Evolutionary conservation across 768 basidiomycete species (phyloP).

Genomic region (Trametes meyenii): DNA sequence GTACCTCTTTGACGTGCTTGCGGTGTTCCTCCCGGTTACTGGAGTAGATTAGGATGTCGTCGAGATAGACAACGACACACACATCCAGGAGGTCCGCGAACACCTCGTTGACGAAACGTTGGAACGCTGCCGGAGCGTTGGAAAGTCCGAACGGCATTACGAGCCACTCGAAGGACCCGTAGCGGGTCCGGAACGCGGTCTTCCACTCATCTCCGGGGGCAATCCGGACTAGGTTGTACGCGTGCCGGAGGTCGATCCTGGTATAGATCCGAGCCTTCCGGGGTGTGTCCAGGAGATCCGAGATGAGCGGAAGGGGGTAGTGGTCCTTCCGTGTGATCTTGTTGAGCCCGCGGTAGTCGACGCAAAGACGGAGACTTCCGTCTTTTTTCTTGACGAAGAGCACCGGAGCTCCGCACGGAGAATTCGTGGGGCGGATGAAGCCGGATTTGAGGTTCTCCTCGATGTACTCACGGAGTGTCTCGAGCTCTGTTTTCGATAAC

Average conservation of each 20-base stretch:
- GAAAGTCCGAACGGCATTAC: slow-evolving; percentile 35
- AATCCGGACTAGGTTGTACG: slow-evolving; percentile 43
- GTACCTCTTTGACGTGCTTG: slow-evolving; percentile 22
- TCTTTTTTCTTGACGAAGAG: neutral
- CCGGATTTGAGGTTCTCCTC: slow-evolving; percentile 4
- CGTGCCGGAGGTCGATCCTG: slow-evolving; percentile 42
- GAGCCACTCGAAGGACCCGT: slow-evolving; percentile 36
- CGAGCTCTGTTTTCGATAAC: neutral
- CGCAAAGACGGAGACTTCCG: neutral
- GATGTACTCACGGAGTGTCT: neutral
- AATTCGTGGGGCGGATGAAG: slow-evolving; percentile 8
- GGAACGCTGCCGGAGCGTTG: slow-evolving; percentile 4
- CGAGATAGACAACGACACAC: slow-evolving; percentile 14
- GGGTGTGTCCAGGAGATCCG: slow-evolving; percentile 32
- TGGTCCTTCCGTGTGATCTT: slow-evolving; percentile 5
- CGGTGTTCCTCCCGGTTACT: slow-evolving; percentile 20
- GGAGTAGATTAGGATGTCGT: slow-evolving; percentile 24
- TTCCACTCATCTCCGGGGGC: slow-evolving; percentile 36
- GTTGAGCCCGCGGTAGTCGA: neutral
- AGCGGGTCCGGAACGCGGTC: slow-evolving; percentile 39
- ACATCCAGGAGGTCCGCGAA: slow-evolving; percentile 22
- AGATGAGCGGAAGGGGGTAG: slow-evolving; percentile 34
- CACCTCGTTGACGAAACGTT: slow-evolving; percentile 20
- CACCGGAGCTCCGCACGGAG: slow-evolving; percentile 3
- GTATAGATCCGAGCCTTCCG: slow-evolving; percentile 33